These are phyloP conservation scores for Agrostemma githago DNA, from an alignment of 148 eudicot genomes.

Conservation along the genomic window DNA sequence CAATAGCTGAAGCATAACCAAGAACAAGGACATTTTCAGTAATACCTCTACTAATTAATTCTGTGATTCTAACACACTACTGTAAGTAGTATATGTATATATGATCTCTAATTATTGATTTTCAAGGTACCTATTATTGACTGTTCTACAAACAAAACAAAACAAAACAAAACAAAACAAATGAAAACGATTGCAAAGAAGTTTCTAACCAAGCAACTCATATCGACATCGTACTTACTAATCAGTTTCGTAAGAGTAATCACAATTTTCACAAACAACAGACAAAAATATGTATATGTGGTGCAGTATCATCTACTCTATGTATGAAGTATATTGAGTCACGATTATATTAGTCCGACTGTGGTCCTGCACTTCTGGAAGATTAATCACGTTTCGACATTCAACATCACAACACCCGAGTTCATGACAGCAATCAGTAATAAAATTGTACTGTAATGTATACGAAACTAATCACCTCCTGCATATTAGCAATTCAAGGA, in stretches of 20 bases:
- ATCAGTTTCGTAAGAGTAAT: neutral
- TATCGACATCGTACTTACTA: neutral
- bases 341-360: neutral
- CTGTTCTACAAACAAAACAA: too few relatives aligned
- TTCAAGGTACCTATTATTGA: constrained; percentile 6
- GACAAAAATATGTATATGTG: neutral
- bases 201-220: neutral
- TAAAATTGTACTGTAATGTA: too few relatives aligned
- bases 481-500: too few relatives aligned
- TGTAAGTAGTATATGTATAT: too few relatives aligned
- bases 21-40: neutral
- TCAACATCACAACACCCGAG: too few relatives aligned
- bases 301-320: too few relatives aligned
- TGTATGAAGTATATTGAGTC: too few relatives aligned
- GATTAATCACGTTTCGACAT: too few relatives aligned
- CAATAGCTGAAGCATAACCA: constrained; percentile 12
- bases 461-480: too few relatives aligned
- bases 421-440: too few relatives aligned
- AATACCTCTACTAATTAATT: neutral
- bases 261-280: neutral
- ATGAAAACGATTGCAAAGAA: neutral
- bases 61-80: neutral
- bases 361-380: neutral
- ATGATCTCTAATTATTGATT: neutral
- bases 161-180: neutral